A percentile compares a stretch with the other conserved stretches of the same genome.
Evolutionary conservation across 352 stramenopile genomes (phyloP).

Genomic region (Pythium aristosporum): DNA sequence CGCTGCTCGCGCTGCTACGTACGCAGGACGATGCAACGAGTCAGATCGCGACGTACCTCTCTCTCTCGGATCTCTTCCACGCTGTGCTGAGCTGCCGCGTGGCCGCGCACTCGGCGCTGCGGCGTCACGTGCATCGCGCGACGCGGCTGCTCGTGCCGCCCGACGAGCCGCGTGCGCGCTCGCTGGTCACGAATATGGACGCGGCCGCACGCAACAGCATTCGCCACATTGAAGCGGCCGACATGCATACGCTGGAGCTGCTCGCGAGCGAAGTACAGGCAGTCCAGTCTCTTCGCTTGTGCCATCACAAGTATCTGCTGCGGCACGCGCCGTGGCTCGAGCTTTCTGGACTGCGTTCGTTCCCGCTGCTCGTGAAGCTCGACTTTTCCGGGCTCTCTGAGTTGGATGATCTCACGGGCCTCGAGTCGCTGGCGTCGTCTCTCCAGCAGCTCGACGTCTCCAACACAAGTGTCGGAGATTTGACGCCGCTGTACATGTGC

Average conservation of each 20-base stretch:
- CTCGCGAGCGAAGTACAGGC: constrained; percentile 1
- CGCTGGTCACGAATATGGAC: constrained; percentile 16
- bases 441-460: constrained; percentile 19
- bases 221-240: constrained; percentile 12
- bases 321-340: constrained; percentile 16
- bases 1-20: constrained; percentile 23
- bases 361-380: constrained; percentile 15
- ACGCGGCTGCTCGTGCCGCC: constrained; percentile 18
- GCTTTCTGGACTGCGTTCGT: constrained; percentile 14
- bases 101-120: constrained; percentile 23
- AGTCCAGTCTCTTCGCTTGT: constrained; percentile 14
- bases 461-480: constrained; percentile 14
- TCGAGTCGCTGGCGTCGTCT: constrained; percentile 14
- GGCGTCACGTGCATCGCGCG: constrained; percentile 11
- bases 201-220: background rate
- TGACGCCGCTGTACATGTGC: constrained; percentile 18
- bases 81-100: constrained; percentile 18
- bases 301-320: constrained; percentile 16
- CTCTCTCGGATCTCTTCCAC: constrained; percentile 21
- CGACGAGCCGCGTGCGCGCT: constrained; percentile 4
- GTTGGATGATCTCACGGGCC: constrained; percentile 19
- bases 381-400: constrained; percentile 14
- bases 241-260: constrained; percentile 17
- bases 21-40: constrained; percentile 24
- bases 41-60: constrained; percentile 25